phyloP scores from a whole-genome alignment of 2,329 filamentous ascomycete genomes.

The Leptosphaerulina australis region DNA sequence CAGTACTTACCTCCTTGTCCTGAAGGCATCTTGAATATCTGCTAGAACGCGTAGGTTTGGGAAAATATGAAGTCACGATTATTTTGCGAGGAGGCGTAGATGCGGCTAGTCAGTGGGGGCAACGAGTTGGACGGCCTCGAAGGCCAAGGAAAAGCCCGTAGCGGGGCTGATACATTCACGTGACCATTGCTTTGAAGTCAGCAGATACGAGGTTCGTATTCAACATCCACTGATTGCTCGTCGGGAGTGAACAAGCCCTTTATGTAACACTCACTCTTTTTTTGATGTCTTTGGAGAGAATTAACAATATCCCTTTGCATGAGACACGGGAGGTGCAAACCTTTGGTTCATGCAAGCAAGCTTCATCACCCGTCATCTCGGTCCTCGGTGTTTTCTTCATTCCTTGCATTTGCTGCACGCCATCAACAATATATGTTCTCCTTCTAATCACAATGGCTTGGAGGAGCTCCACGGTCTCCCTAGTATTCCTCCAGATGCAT shows the following conservation, averaged over 20 bases:
- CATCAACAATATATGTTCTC: background rate
- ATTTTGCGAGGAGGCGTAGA: slow-evolving; percentile 25
- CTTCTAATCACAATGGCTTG: background rate
- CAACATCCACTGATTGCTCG: background rate
- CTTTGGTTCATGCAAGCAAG: background rate
- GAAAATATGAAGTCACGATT: slow-evolving; percentile 12
- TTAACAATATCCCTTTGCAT: background rate
- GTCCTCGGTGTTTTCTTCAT: background rate
- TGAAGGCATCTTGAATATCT: slow-evolving; percentile 54
- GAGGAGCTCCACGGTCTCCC: background rate
- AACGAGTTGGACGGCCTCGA: slow-evolving; percentile 26
- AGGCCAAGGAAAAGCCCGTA: slow-evolving; percentile 2
- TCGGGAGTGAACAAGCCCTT: too few species aligned
- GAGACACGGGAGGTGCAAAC: background rate
- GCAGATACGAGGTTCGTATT: background rate
- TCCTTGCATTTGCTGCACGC: background rate
- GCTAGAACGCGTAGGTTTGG: slow-evolving; percentile 3
- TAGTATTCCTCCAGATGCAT: background rate
- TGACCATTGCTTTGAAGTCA: background rate
- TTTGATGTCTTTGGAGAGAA: background rate
- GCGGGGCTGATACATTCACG: slow-evolving; percentile 7
- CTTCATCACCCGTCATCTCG: slow-evolving; percentile 1
- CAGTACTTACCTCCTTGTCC: slow-evolving; percentile 55
- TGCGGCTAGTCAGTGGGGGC: slow-evolving; percentile 24
- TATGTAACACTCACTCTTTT: too few species aligned